Evolutionary conservation across 2,329 filamentous ascomycete genomes (phyloP).

Genomic region (Teratosphaeria epicoccoides): DNA sequence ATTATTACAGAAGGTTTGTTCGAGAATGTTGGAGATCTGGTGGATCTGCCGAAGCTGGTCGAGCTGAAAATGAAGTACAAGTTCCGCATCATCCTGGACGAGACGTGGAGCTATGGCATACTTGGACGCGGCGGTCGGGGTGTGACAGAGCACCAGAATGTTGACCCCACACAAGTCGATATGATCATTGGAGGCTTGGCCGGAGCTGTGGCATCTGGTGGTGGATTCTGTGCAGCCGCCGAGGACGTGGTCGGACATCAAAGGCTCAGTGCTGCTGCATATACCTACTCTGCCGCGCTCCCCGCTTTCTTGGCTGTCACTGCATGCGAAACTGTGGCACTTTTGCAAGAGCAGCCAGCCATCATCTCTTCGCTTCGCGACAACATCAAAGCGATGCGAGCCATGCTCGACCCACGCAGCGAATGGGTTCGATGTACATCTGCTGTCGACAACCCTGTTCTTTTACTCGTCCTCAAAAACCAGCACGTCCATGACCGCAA

Average conservation of each 20-base stretch:
- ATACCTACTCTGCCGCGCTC: constrained; percentile 90
- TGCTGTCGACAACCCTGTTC: constrained; percentile 70
- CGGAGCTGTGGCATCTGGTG: constrained; percentile 80
- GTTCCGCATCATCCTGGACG: constrained; percentile 93
- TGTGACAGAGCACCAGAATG: constrained; percentile 91
- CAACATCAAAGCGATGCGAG: constrained; percentile 74
- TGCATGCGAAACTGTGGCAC: constrained; percentile 75
- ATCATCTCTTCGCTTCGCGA: constrained; percentile 70
- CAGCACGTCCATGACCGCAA: constrained; percentile 65
- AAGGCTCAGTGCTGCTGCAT: constrained; percentile 81
- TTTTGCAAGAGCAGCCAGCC: constrained; percentile 80
- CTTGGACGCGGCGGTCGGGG: constrained; percentile 84
- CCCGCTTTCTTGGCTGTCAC: constrained; percentile 93
- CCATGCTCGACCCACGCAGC: constrained; percentile 81
- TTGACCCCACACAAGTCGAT: constrained; percentile 84
- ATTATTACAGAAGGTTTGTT: constrained; percentile 94
- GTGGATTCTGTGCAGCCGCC: constrained; percentile 88
- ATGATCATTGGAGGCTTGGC: constrained; percentile 94
- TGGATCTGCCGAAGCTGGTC: constrained; percentile 77
- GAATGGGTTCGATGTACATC: constrained; percentile 86
- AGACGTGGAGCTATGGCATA: constrained; percentile 95
- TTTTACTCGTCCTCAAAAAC: constrained; percentile 72
- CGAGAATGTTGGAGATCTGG: constrained; percentile 77
- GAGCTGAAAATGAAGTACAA: constrained; percentile 95
- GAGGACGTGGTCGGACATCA: constrained; percentile 93